Percentiles rank a stretch among this genome's conserved stretches.
These are phyloP conservation scores for Thelonectria olida DNA, from an alignment of 2,329 filamentous ascomycete genomes.

Conservation along the genomic window DNA sequence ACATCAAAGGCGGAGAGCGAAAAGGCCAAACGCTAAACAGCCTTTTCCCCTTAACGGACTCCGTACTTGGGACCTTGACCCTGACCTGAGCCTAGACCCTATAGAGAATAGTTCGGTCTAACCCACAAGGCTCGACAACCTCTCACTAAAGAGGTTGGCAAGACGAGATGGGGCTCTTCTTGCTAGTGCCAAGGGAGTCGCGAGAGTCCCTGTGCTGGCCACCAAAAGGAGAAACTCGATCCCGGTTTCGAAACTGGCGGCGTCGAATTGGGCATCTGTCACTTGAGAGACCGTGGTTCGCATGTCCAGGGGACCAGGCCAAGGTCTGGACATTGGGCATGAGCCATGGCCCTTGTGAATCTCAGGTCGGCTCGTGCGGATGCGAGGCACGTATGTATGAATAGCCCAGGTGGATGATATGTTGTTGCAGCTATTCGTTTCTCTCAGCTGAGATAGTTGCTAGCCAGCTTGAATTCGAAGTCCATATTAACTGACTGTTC, in stretches of 20 bases:
- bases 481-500: too few relatives aligned
- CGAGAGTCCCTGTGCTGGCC: conserved; percentile 16
- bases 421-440: conserved; percentile 36
- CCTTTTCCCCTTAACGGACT: too few relatives aligned
- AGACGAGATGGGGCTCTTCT: conserved; percentile 9
- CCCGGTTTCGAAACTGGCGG: conserved; percentile 33
- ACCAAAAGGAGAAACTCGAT: conserved; percentile 29
- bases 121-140: conserved; percentile 1
- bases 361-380: conserved; percentile 7
- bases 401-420: background rate
- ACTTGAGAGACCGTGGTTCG: conserved; percentile 26
- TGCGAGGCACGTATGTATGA: conserved; percentile 3
- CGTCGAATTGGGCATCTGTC: conserved; percentile 28
- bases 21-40: conserved; percentile 4
- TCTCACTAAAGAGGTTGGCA: background rate
- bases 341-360: conserved; percentile 7
- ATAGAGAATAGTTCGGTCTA: background rate
- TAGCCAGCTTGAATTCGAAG: background rate
- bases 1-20: conserved; percentile 6
- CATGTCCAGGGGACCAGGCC: conserved; percentile 6
- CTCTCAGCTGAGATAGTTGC: conserved; percentile 16
- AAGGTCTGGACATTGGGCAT: conserved; percentile 8
- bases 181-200: conserved; percentile 4
- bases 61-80: background rate
- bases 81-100: conserved; percentile 2